Conservation (phyloP, 2,329 filamentous ascomycete species). For the Colletotrichum destructivum region DNA sequence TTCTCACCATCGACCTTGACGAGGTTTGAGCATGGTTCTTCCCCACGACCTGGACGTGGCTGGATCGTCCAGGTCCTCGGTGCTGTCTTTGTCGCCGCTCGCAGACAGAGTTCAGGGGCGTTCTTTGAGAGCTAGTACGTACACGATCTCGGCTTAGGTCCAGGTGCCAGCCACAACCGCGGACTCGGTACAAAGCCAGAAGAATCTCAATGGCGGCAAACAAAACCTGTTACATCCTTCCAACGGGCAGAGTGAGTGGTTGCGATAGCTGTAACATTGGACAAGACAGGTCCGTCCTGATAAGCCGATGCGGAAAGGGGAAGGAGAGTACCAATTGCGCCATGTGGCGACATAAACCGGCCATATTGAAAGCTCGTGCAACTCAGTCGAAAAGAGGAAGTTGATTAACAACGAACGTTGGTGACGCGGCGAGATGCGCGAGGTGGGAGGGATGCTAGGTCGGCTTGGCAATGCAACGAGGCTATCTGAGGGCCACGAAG, state of each 20-base stretch:
- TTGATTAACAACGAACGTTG: conserved; percentile 22
- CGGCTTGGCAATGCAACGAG: conserved; percentile 41
- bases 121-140: conserved; percentile 18
- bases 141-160: neutral
- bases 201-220: too few species aligned
- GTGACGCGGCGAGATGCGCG: conserved; percentile 7
- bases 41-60: neutral
- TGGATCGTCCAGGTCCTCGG: conserved; percentile 1
- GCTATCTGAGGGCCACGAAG: conserved; percentile 25
- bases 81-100: conserved; percentile 19
- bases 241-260: neutral
- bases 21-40: neutral
- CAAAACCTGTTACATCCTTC: too few species aligned
- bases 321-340: conserved; percentile 40
- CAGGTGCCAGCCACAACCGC: conserved; percentile 2
- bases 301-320: conserved; percentile 36
- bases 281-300: conserved; percentile 15
- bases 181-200: neutral
- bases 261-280: neutral
- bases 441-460: conserved; percentile 8
- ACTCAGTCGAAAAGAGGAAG: conserved; percentile 30
- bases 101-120: conserved; percentile 11
- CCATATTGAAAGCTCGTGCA: conserved; percentile 18
- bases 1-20: neutral
- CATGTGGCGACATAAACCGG: conserved; percentile 30